Evolutionary conservation across 2,329 filamentous ascomycete genomes (phyloP), one percentile per base, ranked within the genome.

Genomic region (Aspergillus sp.): DNA sequence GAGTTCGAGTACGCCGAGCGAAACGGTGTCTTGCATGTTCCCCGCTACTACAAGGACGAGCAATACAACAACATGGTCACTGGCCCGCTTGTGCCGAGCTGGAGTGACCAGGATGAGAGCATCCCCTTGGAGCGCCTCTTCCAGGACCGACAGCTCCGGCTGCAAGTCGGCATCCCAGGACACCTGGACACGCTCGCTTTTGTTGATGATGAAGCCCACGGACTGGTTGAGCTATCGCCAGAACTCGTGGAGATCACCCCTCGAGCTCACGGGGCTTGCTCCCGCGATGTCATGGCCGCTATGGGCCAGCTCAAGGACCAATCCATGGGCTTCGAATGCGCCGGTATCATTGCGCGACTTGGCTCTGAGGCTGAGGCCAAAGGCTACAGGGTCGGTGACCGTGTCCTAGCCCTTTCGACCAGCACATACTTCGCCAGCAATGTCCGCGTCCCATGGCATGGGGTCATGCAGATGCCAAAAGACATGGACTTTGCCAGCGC

Each of bases 231-330:
- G 11, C 23, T 53, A 14, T 7, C 23, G 3, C 8, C 24, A 15
- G 51, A 47, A 6, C 7, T 51, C 9, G 23, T 58, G 7, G 56
- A 58, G 23, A 43, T 58, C 3, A 21, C 21, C 17, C 39, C 56
- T 7, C 24, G 23, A 9, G 56, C 56, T 4, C 46, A 35, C 33
- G 56, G 56, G 7, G n/a, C 48, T 3, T 52, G 46, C 35, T 55
- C 45, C 17, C 57, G 52, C 35, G 56, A 58, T 24, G 50, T 58
- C 2, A 53, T 54, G 56, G 31, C 33, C 23, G 56, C 56, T 12
- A 49, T 58, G 50, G 56, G 56, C 45, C 52, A 59, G 37, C 19
- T 55, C 5, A 17, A 48, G 4, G 48, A 47, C 1, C 8, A 4
- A 3, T 8, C 41, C 15, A 44, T 49, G 47, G 57, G 57, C 4